Base-by-base conservation (phyloP, 2,329 filamentous ascomycete species). In the Aspergillus glaucus region DNA sequence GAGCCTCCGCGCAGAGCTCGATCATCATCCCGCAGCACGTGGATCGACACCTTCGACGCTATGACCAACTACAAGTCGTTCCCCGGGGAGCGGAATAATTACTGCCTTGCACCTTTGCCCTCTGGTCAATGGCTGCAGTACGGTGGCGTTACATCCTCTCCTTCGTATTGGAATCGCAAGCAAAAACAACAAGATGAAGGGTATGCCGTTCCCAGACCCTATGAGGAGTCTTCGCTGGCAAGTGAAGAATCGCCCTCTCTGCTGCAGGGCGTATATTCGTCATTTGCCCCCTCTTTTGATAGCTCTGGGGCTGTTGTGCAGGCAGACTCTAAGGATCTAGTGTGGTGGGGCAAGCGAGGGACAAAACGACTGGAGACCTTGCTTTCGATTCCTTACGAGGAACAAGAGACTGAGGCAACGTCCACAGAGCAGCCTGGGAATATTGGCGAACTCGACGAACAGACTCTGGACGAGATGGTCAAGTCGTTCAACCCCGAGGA, bases 201-300 rank as follows among this genome's bases (percentile, higher is more conserved):
- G 17, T 52, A 56, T 42, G 53, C 50, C 12, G 60, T 64, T 26
- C 58, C 57, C 15, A 53, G 55, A 15, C 49, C 49, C 43, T 57
- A 60, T 45, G 60, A 62, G 14, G 64, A 67, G 47, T 53, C 61
- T 30, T 55, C 59, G 26, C 49, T 60, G 47, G 64, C 55, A 57
- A 59, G 55, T 41, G 63, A 65, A 7, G 62, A 67, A 42, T 62
- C 67, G 36, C 55, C 66, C 3, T 61, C 66, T 44, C 50, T 70
- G 28, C 66, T 74, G 44, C 69, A 68, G 43, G 67, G 71, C 28
- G 68, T 70, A 17, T 77, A 74, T 52, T 75, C 74, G 3, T 75
- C 73, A 9, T 77, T 77, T 62, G 74, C 73, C 3, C 74, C 74
- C 7, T 66, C 66, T 21, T 70, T 67, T 48, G 74, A 77, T 52